These are phyloP conservation scores for Penstemon barbatus DNA, from an alignment of 257 asterid species.

Conservation along the genomic window DNA sequence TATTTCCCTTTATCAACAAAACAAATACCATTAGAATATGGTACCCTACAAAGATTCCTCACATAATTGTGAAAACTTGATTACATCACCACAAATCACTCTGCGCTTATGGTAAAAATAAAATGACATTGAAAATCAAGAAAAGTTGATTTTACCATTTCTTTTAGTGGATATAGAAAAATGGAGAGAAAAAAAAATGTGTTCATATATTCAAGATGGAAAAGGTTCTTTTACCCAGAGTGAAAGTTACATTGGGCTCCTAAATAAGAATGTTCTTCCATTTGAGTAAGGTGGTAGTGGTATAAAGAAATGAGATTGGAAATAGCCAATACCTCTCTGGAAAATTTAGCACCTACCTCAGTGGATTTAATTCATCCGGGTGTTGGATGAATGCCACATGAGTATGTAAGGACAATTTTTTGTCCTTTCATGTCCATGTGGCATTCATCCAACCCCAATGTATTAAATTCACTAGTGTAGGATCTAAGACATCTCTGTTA, in stretches of 20 bases:
- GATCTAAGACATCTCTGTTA: background rate
- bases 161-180: slow-evolving; percentile 3
- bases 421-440: too few species aligned
- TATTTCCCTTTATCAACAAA: slow-evolving; percentile 29
- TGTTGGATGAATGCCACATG: too few species aligned
- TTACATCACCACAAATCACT: slow-evolving; percentile 23
- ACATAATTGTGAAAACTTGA: slow-evolving; percentile 35
- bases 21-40: slow-evolving; percentile 14
- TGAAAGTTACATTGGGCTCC: slow-evolving; percentile 28
- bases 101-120: slow-evolving; percentile 26
- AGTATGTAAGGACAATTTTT: too few species aligned
- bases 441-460: too few species aligned
- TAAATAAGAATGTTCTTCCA: slow-evolving; percentile 21
- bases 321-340: too few species aligned
- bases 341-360: too few species aligned
- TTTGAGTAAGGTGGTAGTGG: slow-evolving; percentile 12
- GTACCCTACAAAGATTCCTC: slow-evolving; percentile 33
- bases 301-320: too few species aligned
- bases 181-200: background rate
- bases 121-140: slow-evolving; percentile 30
- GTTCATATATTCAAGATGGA: slow-evolving; percentile 6
- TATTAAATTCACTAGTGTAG: too few species aligned
- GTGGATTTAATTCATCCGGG: too few species aligned
- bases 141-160: slow-evolving; percentile 23
- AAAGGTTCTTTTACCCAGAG: slow-evolving; percentile 24